phyloP scores from a whole-genome alignment of 208 protist genomes.

The Acanthamoeba sp. region DNA sequence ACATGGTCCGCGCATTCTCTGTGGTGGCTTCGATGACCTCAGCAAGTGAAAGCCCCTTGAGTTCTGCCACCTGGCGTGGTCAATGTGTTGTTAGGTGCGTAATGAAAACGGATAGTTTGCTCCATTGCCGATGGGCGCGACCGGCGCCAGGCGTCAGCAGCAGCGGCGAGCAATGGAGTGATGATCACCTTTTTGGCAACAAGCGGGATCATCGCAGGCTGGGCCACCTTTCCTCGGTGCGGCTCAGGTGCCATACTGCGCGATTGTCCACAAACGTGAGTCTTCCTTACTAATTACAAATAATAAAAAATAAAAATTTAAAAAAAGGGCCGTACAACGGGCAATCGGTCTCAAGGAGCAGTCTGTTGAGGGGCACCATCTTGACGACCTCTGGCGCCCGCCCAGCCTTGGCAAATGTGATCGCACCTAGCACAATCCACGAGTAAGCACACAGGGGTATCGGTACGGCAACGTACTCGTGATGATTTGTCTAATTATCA shows the following conservation, averaged over 20 bases:
- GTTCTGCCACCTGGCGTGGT: neutral
- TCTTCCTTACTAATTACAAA: too few species aligned
- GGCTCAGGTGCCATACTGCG: slow-evolving; percentile 27
- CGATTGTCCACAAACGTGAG: neutral
- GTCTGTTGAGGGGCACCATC: neutral
- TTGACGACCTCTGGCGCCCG: slow-evolving; percentile 18
- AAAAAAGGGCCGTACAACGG: neutral
- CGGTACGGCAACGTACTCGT: neutral
- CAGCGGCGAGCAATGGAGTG: neutral
- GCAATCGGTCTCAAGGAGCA: slow-evolving; percentile 40
- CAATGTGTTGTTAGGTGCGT: neutral
- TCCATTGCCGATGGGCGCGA: too few species aligned
- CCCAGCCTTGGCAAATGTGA: slow-evolving; percentile 1
- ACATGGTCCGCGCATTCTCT: neutral
- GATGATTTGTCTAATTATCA: too few species aligned
- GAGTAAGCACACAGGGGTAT: neutral
- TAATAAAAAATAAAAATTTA: too few species aligned
- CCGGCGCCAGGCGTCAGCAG: too few species aligned
- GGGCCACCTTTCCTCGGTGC: slow-evolving; percentile 31
- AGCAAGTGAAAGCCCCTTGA: neutral
- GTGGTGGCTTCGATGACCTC: neutral
- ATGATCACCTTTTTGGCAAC: neutral
- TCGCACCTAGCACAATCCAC: neutral
- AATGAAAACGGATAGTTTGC: too few species aligned
- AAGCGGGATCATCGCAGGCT: slow-evolving; percentile 16